Evolutionary conservation across 371 early-diverging fungal species (phyloP).

Genomic region (Caulochytrium protostelioides): DNA sequence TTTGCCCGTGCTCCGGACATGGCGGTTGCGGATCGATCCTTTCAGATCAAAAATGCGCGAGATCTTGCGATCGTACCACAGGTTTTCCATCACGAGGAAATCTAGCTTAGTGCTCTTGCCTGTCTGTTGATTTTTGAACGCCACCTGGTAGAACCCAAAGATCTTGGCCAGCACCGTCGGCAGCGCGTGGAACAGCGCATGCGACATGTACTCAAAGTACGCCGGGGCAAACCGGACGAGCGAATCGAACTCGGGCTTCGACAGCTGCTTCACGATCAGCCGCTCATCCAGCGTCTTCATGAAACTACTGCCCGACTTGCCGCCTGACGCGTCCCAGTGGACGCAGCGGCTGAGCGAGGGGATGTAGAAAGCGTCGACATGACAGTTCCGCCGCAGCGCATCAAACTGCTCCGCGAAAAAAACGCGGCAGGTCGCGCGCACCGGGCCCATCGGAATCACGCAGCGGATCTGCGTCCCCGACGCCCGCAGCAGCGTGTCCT

Average conservation of each 20-base stretch:
- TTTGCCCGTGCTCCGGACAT: conserved; percentile 59
- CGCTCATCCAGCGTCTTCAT: conserved; percentile 77
- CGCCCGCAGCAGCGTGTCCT: conserved; percentile 40
- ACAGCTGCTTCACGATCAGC: conserved; percentile 75
- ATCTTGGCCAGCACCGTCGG: conserved; percentile 78
- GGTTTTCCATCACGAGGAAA: conserved; percentile 83
- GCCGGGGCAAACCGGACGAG: conserved; percentile 71
- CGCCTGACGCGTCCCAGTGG: conserved; percentile 62
- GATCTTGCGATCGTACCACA: conserved; percentile 61
- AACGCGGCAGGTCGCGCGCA: conserved; percentile 59
- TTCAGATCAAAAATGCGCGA: conserved; percentile 75
- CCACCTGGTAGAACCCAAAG: conserved; percentile 74
- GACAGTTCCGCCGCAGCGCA: conserved; percentile 56
- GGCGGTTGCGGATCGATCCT: conserved; percentile 80
- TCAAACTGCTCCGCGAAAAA: conserved; percentile 87
- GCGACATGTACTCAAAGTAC: conserved; percentile 74
- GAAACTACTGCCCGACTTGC: conserved; percentile 76
- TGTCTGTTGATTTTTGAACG: conserved; percentile 52
- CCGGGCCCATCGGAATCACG: conserved; percentile 52
- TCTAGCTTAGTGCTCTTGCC: conserved; percentile 67
- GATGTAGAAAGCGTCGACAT: conserved; percentile 57
- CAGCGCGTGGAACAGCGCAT: conserved; percentile 28
- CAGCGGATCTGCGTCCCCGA: conserved; percentile 47
- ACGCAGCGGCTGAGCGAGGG: conserved; percentile 65
- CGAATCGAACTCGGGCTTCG: conserved; percentile 64